Percentiles rank a stretch among this genome's conserved stretches.
phyloP scores from a whole-genome alignment of 148 eudicot genomes.

The Vaccinium corymbosum region DNA sequence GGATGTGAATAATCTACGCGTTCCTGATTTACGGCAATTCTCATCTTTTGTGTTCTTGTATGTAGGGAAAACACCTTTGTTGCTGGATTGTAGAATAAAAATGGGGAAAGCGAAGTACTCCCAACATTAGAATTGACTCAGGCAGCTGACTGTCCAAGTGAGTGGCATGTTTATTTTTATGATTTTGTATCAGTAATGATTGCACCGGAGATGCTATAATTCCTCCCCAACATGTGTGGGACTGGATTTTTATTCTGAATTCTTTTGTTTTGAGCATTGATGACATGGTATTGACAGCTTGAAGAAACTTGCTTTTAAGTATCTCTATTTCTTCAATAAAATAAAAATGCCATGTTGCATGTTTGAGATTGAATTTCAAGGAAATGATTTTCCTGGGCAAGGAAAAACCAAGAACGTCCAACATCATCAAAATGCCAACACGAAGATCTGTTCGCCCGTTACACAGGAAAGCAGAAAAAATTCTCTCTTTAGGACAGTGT shows the following conservation, averaged over 20 bases:
- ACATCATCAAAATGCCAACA: too few species aligned
- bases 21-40: neutral
- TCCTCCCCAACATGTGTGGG: slow-evolving; percentile 1
- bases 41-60: neutral
- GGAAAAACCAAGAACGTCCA: too few species aligned
- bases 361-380: neutral
- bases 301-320: neutral
- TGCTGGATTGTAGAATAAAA: slow-evolving; percentile 14
- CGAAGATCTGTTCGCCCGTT: too few species aligned
- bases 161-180: slow-evolving; percentile 8
- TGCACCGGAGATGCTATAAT: neutral
- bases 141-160: slow-evolving; percentile 12
- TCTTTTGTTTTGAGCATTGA: neutral
- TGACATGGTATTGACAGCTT: slow-evolving; percentile 2
- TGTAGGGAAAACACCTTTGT: slow-evolving; percentile 12
- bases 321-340: slow-evolving; percentile 6
- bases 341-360: slow-evolving; percentile 1
- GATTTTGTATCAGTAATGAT: neutral
- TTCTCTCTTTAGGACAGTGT: too few species aligned
- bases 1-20: neutral
- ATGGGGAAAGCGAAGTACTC: neutral
- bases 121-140: slow-evolving; percentile 6
- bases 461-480: too few species aligned
- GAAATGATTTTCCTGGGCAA: neutral
- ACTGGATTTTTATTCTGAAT: neutral